A percentile compares a stretch with the other conserved stretches of the same genome.
phyloP scores from a whole-genome alignment of 352 stramenopile species.

The Ochromonadaceae sp. region DNA sequence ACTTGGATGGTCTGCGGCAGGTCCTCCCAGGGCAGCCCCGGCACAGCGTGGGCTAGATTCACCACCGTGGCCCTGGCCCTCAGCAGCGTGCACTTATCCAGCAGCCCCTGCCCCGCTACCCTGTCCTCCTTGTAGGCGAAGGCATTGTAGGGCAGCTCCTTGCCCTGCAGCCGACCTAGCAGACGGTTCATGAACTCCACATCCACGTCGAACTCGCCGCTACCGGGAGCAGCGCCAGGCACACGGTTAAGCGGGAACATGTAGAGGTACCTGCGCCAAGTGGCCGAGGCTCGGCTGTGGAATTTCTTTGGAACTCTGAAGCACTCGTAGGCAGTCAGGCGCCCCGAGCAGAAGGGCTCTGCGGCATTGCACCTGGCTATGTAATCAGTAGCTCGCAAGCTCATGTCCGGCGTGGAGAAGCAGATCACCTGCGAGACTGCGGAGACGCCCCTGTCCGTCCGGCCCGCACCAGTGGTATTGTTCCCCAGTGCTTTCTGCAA shows the following conservation, averaged over 20 bases:
- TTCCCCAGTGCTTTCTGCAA: neutral
- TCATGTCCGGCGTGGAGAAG: neutral
- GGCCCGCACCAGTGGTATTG: neutral
- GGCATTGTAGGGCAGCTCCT: constrained; percentile 7
- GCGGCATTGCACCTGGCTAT: neutral
- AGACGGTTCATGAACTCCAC: neutral
- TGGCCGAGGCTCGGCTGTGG: neutral
- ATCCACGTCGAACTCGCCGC: neutral
- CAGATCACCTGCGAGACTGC: constrained; percentile 7
- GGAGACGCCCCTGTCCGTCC: constrained; percentile 7
- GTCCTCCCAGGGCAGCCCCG: too few species aligned
- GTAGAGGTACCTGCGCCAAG: constrained; percentile 6
- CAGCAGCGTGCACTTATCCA: neutral
- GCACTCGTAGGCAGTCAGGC: neutral
- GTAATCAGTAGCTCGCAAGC: neutral
- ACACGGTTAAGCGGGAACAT: constrained; percentile 2
- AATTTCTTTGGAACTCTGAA: constrained; percentile 3
- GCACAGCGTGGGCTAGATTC: neutral
- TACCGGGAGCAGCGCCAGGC: neutral
- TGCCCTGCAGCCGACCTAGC: neutral
- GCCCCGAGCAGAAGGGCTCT: neutral
- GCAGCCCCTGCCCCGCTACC: neutral
- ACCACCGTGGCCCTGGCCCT: neutral
- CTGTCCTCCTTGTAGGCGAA: constrained; percentile 1
- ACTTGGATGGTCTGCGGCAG: too few species aligned